Evolutionary conservation across 768 basidiomycete species (phyloP), one percentile per base, ranked within the genome.

Genomic region (Suillus spraguei): DNA sequence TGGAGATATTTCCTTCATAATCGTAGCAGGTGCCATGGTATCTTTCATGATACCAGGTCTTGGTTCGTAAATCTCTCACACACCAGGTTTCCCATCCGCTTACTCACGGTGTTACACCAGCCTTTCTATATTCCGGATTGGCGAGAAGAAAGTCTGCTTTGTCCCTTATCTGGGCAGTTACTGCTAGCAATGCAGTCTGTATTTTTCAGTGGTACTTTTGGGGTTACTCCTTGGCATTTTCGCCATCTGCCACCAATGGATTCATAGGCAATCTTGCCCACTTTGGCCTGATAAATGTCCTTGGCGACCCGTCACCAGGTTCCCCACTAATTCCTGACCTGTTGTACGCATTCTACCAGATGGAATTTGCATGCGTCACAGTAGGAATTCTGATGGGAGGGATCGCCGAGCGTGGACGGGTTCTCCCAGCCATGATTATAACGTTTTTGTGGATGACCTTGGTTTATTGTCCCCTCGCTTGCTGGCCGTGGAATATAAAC

Each of bases 181-280:
- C 84, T 42, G 89, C 88, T 5, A 83, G 85, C 69, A 92, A 92
- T 68, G 90, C 89, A 8, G 80, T 92, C 65, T 86, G 86, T 65
- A 87, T 92, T 63, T 87, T 92, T 73, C 89, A 91, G 70, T 93
- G 91, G 91, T 94, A 84, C 73, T 81, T 88, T 76, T 89, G 88
- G 87, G 89, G 89, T 74, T 96, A 95, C 78, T 90, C 85, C 1
- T 81, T 96, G 38, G 90, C 92, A 1, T 96, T 96, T 77, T 93
- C 92, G 4, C 81, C 87, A 2, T 82, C 89, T 3, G 87, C 88
- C 4, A 88, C 86, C 60, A 89, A 90, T 72, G 85, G 90, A 38
- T 89, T 80, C 78, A 92, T 93, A 64, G 91, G 91, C 50, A 87
- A 96, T 74, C 85, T 97, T 28, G 80, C 80, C 42, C 86, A 92